Conservation (phyloP, 495 filamentous ascomycete genomes). For the Aspergillus carlsbadensis region DNA sequence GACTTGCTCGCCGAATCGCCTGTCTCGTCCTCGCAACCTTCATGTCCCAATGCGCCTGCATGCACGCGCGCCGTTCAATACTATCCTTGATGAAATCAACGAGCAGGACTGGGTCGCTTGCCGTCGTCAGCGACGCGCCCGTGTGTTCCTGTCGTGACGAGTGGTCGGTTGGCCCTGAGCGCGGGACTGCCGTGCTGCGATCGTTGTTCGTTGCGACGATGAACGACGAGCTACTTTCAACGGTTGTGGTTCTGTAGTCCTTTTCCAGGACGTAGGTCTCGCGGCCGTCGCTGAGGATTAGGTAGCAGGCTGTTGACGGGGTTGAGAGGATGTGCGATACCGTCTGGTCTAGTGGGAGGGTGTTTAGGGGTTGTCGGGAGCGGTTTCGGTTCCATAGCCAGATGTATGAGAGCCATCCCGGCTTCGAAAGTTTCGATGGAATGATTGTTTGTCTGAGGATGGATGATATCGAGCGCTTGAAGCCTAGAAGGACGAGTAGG, state of each 20-base stretch:
- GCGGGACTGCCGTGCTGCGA: constrained; percentile 11
- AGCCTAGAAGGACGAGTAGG: constrained; percentile 55
- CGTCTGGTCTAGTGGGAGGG: constrained; percentile 27
- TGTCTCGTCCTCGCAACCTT: constrained; percentile 20
- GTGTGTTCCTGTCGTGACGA: neutral
- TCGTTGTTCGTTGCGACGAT: constrained; percentile 60
- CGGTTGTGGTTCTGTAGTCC: constrained; percentile 45
- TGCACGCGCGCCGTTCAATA: constrained; percentile 32
- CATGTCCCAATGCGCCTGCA: constrained; percentile 41
- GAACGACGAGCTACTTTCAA: constrained; percentile 44
- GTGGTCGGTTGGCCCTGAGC: too few relatives aligned
- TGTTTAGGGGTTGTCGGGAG: neutral
- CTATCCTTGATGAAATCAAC: constrained; percentile 43
- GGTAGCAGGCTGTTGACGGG: constrained; percentile 56
- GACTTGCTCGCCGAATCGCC: neutral
- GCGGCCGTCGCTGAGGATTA: constrained; percentile 53
- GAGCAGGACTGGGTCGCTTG: constrained; percentile 25
- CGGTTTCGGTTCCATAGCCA: too few relatives aligned
- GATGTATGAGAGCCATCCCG: too few relatives aligned
- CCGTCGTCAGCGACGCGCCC: constrained; percentile 15
- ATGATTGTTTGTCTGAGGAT: constrained; percentile 48
- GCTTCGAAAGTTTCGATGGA: constrained; percentile 4
- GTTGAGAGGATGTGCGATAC: constrained; percentile 28
- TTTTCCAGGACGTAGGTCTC: constrained; percentile 54
- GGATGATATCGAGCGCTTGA: constrained; percentile 55